These are phyloP conservation scores for Fusarium pseudograminearum DNA, from an alignment of 2,329 filamentous ascomycete genomes.

Conservation along the genomic window DNA sequence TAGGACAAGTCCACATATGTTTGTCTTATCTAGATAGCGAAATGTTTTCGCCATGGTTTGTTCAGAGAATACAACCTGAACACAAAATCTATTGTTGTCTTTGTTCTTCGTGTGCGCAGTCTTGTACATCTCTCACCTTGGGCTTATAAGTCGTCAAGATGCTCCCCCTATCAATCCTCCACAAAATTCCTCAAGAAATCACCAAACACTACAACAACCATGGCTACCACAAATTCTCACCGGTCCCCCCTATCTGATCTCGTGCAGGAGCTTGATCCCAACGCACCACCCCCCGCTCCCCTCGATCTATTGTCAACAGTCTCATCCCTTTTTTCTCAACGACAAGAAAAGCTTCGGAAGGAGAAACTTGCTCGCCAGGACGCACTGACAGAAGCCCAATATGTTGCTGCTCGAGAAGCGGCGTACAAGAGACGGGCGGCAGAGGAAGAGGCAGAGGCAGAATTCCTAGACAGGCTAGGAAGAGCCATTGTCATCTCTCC, in stretches of 20 bases:
- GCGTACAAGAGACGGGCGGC: neutral
- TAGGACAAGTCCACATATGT: no score
- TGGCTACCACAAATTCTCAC: constrained; percentile 2
- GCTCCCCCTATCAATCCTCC: neutral
- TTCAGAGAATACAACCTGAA: constrained; percentile 4
- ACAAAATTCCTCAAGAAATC: neutral
- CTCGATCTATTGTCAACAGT: constrained; percentile 28
- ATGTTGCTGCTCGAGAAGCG: neutral
- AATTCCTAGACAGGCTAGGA: neutral
- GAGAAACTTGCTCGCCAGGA: neutral
- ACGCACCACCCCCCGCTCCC: constrained; percentile 18
- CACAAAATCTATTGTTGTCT: neutral
- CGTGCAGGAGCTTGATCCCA: constrained; percentile 1
- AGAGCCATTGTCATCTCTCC: neutral
- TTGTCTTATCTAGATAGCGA: neutral
- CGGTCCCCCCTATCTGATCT: neutral
- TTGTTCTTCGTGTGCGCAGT: constrained; percentile 2
- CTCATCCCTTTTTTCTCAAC: constrained; percentile 15
- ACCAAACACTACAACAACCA: neutral
- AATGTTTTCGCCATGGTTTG: neutral
- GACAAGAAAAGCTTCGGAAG: neutral
- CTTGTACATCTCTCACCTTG: neutral
- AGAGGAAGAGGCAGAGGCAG: neutral
- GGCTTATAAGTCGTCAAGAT: constrained; percentile 9
- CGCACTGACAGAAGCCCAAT: constrained; percentile 4